Evolutionary conservation across 139 green algal species (phyloP).

Genomic region (Chlorella vulgaris): DNA sequence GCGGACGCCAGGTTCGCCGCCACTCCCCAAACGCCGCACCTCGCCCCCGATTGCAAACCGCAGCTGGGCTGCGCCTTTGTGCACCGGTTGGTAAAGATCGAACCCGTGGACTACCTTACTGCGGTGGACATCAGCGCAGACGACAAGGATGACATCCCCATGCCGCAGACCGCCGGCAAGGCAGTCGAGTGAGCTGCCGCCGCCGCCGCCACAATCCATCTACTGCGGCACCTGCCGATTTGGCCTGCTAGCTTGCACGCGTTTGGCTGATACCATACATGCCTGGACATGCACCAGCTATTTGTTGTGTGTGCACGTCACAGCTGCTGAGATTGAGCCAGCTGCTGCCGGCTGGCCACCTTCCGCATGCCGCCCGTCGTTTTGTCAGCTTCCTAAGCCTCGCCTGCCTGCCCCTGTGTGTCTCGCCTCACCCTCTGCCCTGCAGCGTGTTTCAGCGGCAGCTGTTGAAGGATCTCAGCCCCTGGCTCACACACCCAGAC

Average conservation of each 20-base stretch:
- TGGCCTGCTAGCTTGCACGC: too few species aligned
- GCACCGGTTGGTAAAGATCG: not conserved
- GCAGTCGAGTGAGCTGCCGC: slow-evolving; percentile 10
- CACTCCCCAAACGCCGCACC: too few species aligned
- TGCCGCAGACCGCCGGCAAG: slow-evolving; percentile 18
- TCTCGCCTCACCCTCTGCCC: not conserved
- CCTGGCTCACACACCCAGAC: slow-evolving; percentile 37
- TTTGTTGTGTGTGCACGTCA: not conserved
- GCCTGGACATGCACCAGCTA: too few species aligned
- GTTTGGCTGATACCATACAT: too few species aligned
- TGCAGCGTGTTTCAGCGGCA: slow-evolving; percentile 24
- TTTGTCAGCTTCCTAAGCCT: too few species aligned
- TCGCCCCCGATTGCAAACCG: not conserved
- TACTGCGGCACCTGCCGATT: too few species aligned
- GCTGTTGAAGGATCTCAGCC: slow-evolving; percentile 35
- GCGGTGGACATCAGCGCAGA: slow-evolving; percentile 3
- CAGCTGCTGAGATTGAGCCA: not conserved
- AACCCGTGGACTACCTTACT: not conserved
- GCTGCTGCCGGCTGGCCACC: not conserved
- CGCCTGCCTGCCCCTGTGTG: not conserved
- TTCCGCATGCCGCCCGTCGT: too few species aligned
- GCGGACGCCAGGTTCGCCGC: too few species aligned
- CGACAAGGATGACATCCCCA: slow-evolving; percentile 9
- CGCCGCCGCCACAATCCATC: too few species aligned
- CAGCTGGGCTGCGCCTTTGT: not conserved